Percentiles rank a stretch among this genome's conserved stretches.
Evolutionary conservation across 2,329 filamentous ascomycete species (phyloP).

Genomic region (Pyrenophora graminea): DNA sequence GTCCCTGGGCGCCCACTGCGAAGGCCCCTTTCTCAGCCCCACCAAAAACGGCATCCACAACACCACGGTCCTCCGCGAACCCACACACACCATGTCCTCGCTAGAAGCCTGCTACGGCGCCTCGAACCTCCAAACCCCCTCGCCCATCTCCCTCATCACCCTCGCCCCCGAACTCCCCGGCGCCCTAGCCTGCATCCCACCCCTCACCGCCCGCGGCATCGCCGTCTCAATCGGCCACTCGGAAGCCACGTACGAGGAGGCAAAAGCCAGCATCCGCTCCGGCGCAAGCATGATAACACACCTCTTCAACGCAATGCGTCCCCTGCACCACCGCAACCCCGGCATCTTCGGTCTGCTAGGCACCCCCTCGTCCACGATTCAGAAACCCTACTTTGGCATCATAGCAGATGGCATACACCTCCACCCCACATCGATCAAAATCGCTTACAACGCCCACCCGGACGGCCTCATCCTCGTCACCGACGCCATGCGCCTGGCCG

Average conservation of each 20-base stretch:
- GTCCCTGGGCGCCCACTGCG: conserved; percentile 86
- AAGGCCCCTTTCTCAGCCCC: conserved; percentile 84
- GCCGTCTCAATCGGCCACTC: conserved; percentile 83
- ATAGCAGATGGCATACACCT: conserved; percentile 91
- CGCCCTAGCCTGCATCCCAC: conserved; percentile 70
- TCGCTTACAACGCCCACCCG: conserved; percentile 84
- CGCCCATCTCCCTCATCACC: conserved; percentile 76
- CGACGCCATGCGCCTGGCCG: conserved; percentile 87
- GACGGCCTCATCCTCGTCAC: conserved; percentile 87
- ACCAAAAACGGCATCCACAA: conserved; percentile 88
- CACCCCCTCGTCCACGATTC: conserved; percentile 35
- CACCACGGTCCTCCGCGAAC: conserved; percentile 68
- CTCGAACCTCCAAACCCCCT: conserved; percentile 61
- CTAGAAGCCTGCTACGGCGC: conserved; percentile 73
- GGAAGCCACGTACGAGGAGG: conserved; percentile 83
- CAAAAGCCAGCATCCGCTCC: conserved; percentile 68
- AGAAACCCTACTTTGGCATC: conserved; percentile 79
- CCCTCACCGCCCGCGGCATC: conserved; percentile 68
- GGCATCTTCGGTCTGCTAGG: conserved; percentile 87
- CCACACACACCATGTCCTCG: conserved; percentile 64
- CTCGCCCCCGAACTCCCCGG: conserved; percentile 79
- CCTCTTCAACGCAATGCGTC: conserved; percentile 91
- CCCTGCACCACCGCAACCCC: conserved; percentile 87
- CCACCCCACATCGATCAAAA: conserved; percentile 85
- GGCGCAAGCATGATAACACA: conserved; percentile 91